Evolutionary conservation across 257 asterid species (phyloP), one percentile per base, ranked within the genome.

Genomic region (Craterostigma plantagineum): DNA sequence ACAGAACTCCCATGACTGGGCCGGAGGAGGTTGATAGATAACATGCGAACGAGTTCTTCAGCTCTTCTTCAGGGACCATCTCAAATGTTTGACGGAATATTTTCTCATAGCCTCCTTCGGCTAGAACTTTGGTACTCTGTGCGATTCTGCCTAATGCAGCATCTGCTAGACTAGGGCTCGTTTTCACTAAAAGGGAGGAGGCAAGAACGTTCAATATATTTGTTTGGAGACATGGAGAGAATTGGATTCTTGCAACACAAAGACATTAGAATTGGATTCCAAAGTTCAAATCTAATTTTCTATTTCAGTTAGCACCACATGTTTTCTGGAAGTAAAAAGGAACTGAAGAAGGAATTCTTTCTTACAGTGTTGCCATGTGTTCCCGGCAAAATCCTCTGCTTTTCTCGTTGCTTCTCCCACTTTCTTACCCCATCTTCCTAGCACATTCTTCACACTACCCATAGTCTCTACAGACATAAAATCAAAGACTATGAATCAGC

Each of bases 41-140:
- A 69, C 95, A 87, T 8, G 78, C 92, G 52, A 63, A 87, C 35
- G 76, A 68, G 61, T 73, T 76, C 42, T 69, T 59, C 43, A 87
- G 90, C 56, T 76, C 63, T 63, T 86, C 94, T 38, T 64, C 92
- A 0, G 90, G 80, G 46, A 62, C 67, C 53, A 59, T 78, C 65
- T 76, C 95, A 59, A 87, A 87, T 23, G 95, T 76, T 66, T 82
- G 81, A 54, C 61, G 75, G 42, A 73, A 87, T 33, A 87, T 66
- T 53, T 87, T 82, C 57, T 82, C 98, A 43, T 87, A 82, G 18
- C 95, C 98, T 52, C 95, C 98, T 75, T 87, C 98, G 11, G 95
- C 73, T 59, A 87, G 63, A 57, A 79, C 71, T 68, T 75, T 87
- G 36, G 95, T 76, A 42, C 95, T 48, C 63, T 77, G 95, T 11